Percentiles rank a stretch among this genome's conserved stretches.
phyloP scores from a whole-genome alignment of 495 filamentous ascomycete species.

The Hypoxylon subgilvum region DNA sequence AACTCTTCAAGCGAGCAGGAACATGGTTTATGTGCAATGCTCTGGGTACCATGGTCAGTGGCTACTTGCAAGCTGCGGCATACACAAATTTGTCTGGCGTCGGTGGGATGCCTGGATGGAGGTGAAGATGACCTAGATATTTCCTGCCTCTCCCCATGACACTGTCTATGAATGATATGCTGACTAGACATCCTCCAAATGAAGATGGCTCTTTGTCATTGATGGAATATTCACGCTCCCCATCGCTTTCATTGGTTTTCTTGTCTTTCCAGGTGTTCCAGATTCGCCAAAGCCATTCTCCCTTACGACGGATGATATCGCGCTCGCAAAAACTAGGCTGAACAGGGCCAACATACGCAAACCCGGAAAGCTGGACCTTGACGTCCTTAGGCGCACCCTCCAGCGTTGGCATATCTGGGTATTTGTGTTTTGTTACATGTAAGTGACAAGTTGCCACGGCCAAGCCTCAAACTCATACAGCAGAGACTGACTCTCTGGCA shows the following conservation, averaged over 20 bases:
- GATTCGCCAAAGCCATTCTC: conserved; percentile 51
- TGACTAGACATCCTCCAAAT: not conserved
- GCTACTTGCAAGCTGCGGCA: conserved; percentile 55
- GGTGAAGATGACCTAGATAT: not conserved
- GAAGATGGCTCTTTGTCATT: conserved; percentile 57
- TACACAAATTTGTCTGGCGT: conserved; percentile 55
- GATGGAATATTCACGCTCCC: conserved; percentile 59
- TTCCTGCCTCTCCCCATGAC: not conserved
- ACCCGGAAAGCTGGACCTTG: conserved; percentile 45
- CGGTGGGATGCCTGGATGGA: conserved; percentile 54
- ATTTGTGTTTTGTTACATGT: conserved; percentile 54
- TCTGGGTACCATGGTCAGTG: conserved; percentile 39
- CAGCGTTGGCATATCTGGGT: conserved; percentile 58
- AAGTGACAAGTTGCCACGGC: too few species aligned
- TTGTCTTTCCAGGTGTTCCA: conserved; percentile 57
- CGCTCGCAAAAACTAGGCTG: conserved; percentile 47
- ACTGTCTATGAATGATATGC: not conserved
- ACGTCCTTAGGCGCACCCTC: conserved; percentile 52
- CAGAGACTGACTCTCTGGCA: not conserved
- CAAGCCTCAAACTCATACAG: too few species aligned
- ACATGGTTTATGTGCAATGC: conserved; percentile 49
- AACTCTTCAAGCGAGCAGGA: conserved; percentile 42
- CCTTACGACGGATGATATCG: conserved; percentile 46
- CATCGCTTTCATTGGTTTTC: conserved; percentile 51
- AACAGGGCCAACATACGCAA: conserved; percentile 31